Evolutionary conservation across 2,329 filamentous ascomycete species (phyloP), one percentile per base, ranked within the genome.

Genomic region (Scedosporium boydii): DNA sequence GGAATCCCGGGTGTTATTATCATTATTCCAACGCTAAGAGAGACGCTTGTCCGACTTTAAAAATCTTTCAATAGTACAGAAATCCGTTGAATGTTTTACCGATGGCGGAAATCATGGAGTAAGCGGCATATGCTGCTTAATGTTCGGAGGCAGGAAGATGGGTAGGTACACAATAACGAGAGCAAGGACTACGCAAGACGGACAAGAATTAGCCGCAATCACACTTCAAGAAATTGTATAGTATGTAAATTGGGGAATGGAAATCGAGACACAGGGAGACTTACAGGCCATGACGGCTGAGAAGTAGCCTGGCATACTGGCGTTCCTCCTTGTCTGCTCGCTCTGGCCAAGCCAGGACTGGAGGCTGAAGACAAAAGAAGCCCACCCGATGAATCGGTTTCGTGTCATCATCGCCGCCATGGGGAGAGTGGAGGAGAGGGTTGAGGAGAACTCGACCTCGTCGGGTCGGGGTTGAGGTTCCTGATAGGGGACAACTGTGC

Each of bases 351-450:
- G 82, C 89, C 89, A 93, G 73, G 79, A 86, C 78, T 93, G 87
- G 62, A 91, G 74, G 67, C 88, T 84, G 73, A 91, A 87, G 64
- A 91, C 82, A 41, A 93, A 85, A 48, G 89, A 83, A 10, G 86
- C 85, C 83, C 85, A 88, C 71, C 85, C 85, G 63, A 88, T 77
- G 70, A 84, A 95, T 82, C 90, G 89, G 78, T 96, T 96, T 68
- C 92, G 84, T 69, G 89, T 95, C 73, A 96, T 95, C 82, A 96
- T 96, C 66, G 93, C 93, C 63, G 91, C 92, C 93, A 97, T 97
- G 64, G 93, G 93, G 71, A 98, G 80, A 42, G 93, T 96, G 71
- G 88, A 93, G 29, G 82, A 79, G 62, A 87, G 71, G 29, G 81
- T 91, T 75, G 89, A 88, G 61, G 85, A 80, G 74, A 96, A 83